Percentiles rank a stretch among this genome's conserved stretches.
phyloP scores from a whole-genome alignment of 2,329 filamentous ascomycete genomes.

The Curvularia hawaiiensis region DNA sequence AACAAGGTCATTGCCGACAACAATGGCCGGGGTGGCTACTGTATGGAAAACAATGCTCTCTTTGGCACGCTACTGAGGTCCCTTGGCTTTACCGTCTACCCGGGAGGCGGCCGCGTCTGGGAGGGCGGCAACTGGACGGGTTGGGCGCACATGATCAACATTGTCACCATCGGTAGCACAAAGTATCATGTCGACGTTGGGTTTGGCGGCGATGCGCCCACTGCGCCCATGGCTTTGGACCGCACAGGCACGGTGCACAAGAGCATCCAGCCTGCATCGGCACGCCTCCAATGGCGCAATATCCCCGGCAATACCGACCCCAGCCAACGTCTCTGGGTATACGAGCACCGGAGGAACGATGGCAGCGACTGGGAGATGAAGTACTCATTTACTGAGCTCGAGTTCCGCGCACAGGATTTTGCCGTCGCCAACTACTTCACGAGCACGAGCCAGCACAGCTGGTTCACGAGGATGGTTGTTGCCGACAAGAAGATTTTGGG shows the following conservation, averaged over 20 bases:
- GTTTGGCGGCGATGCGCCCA: constrained; percentile 48
- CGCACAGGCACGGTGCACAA: constrained; percentile 28
- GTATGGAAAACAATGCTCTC: constrained; percentile 64
- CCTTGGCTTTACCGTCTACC: constrained; percentile 55
- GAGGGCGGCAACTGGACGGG: constrained; percentile 32
- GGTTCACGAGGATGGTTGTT: constrained; percentile 41
- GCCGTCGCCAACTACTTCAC: constrained; percentile 43
- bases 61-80: constrained; percentile 58
- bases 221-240: constrained; percentile 47
- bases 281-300: constrained; percentile 43
- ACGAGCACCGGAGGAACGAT: constrained; percentile 43
- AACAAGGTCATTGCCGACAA: constrained; percentile 60
- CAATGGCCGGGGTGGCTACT: constrained; percentile 61
- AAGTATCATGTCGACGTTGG: constrained; percentile 52
- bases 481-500: constrained; percentile 59
- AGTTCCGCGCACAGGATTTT: constrained; percentile 44
- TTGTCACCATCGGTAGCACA: constrained; percentile 46
- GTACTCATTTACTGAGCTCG: constrained; percentile 65
- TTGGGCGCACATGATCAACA: constrained; percentile 53
- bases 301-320: constrained; percentile 41
- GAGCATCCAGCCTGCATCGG: constrained; percentile 40
- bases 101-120: constrained; percentile 50
- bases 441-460: constrained; percentile 39
- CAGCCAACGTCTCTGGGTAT: constrained; percentile 52
- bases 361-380: constrained; percentile 62